Evolutionary conservation across 345 rosid species (phyloP).

Genomic region (Pistacia integerrima): DNA sequence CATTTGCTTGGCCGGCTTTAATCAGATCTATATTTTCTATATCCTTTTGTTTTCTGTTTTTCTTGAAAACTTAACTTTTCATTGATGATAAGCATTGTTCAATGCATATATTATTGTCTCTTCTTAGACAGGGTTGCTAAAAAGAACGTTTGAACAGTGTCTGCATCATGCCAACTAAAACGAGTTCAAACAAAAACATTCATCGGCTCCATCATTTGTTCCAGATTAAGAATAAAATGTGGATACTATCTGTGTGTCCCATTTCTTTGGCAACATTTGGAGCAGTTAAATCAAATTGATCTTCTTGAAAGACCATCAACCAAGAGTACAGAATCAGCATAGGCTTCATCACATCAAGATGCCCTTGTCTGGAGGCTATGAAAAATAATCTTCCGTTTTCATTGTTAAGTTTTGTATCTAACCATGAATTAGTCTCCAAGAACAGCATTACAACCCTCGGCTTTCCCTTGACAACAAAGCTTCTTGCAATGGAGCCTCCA

Average conservation of each 20-base stretch:
- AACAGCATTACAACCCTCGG: conserved; percentile 1
- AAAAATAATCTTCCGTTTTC: conserved; percentile 11
- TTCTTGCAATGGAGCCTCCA: conserved; percentile 26
- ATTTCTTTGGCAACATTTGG: background rate
- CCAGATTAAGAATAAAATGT: background rate
- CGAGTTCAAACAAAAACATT: too few relatives aligned
- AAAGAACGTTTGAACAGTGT: conserved; percentile 9
- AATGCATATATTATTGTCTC: background rate
- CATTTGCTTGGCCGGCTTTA: too few relatives aligned
- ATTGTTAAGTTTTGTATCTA: conserved; percentile 1
- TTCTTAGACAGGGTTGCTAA: conserved; percentile 3
- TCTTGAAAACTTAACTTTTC: too few relatives aligned
- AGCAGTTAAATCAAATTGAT: background rate
- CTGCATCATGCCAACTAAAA: conserved; percentile 1
- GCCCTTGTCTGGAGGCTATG: conserved; percentile 15
- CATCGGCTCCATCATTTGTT: too few relatives aligned
- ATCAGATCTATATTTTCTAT: too few relatives aligned
- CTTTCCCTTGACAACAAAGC: conserved; percentile 18
- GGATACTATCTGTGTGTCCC: conserved; percentile 6
- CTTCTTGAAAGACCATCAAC: conserved; percentile 20
- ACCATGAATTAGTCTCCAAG: conserved; percentile 14
- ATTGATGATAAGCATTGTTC: background rate
- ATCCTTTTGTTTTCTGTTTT: too few relatives aligned
- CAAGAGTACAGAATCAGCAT: background rate
- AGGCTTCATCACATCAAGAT: conserved; percentile 8